These are phyloP conservation scores for Davidsoniella virescens DNA, from an alignment of 2,329 filamentous ascomycete species.

Conservation along the genomic window DNA sequence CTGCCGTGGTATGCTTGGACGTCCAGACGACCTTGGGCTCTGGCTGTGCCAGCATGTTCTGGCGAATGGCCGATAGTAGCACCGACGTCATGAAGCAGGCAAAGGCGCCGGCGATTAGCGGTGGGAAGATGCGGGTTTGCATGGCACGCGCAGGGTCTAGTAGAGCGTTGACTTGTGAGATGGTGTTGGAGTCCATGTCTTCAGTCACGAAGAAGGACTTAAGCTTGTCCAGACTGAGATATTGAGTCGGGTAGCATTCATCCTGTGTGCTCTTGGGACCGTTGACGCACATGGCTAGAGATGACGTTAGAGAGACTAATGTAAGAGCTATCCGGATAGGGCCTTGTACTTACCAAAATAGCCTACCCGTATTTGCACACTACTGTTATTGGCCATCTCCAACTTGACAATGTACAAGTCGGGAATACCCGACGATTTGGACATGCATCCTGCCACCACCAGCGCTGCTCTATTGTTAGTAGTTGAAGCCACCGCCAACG, in stretches of 20 bases:
- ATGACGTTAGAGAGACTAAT: no score
- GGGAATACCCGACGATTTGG: constrained; percentile 11
- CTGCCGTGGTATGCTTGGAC: constrained; percentile 9
- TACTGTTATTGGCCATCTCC: constrained; percentile 4
- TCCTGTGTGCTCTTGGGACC: constrained; percentile 8
- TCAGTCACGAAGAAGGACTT: constrained; percentile 10
- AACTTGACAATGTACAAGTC: constrained; percentile 11
- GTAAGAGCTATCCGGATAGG: no score
- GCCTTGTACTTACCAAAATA: constrained; percentile 11
- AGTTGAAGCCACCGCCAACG: neutral
- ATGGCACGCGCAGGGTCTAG: constrained; percentile 11
- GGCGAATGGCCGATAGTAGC: constrained; percentile 9
- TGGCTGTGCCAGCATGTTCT: constrained; percentile 11
- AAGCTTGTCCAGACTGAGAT: constrained; percentile 10
- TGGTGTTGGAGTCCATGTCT: constrained; percentile 7
- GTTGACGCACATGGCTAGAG: constrained; percentile 10
- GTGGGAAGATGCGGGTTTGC: constrained; percentile 12
- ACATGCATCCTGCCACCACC: constrained; percentile 13
- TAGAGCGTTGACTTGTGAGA: constrained; percentile 2
- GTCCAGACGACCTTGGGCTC: constrained; percentile 6
- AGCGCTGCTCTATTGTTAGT: constrained; percentile 1
- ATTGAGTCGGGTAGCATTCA: constrained; percentile 11
- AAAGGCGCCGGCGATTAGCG: constrained; percentile 10
- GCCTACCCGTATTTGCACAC: constrained; percentile 9
- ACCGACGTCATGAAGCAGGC: constrained; percentile 10